Conservation (phyloP, 164 flowering plant species). For the Kingdonia uniflora region DNA sequence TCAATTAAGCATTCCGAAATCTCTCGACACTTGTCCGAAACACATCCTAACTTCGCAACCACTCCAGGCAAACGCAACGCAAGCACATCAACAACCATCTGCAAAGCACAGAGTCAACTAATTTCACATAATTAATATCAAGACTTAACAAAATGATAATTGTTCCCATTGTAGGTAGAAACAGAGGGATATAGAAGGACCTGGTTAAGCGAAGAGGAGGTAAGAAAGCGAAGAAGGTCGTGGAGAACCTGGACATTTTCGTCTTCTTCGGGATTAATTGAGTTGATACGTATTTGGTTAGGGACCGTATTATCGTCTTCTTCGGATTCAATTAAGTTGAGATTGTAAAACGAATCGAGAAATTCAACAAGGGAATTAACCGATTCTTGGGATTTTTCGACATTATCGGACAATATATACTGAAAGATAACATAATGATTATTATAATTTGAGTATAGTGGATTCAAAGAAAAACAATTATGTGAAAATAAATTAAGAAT, state of each 20-base stretch:
- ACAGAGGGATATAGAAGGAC: constrained; percentile 15
- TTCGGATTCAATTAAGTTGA: too few species aligned
- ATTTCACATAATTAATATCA: not conserved
- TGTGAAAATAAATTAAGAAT: too few species aligned
- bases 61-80: constrained; percentile 67
- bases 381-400: constrained; percentile 12
- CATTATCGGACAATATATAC: not conserved
- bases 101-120: not conserved
- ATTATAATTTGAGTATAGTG: too few species aligned
- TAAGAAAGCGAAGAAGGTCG: constrained; percentile 26
- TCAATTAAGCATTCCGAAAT: constrained; percentile 33
- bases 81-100: constrained; percentile 51
- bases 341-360: constrained; percentile 28
- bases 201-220: constrained; percentile 38
- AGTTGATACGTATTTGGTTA: not conserved
- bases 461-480: too few species aligned
- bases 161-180: not conserved
- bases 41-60: constrained; percentile 40
- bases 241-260: constrained; percentile 23
- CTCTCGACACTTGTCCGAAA: constrained; percentile 34
- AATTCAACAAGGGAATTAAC: constrained; percentile 28
- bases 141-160: not conserved
- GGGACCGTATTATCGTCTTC: too few species aligned
- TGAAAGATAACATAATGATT: not conserved
- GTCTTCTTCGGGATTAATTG: constrained; percentile 17